phyloP scores from a whole-genome alignment of 2,329 filamentous ascomycete genomes.

The Penicillium sp. region DNA sequence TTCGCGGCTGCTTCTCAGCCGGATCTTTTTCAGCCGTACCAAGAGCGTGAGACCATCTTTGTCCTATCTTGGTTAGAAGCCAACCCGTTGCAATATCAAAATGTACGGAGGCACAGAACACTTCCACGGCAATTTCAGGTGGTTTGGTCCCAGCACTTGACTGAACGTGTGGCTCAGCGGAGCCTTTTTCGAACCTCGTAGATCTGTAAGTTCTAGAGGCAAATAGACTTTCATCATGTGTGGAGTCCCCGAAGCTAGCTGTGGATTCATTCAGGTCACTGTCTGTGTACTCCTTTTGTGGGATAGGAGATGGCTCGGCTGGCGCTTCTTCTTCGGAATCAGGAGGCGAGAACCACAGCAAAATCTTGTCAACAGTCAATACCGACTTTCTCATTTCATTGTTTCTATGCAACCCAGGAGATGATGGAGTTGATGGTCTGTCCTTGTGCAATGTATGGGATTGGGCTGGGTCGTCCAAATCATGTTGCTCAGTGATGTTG shows the following conservation, averaged over 20 bases:
- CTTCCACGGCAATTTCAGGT: conserved; percentile 30
- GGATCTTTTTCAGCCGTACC: conserved; percentile 10
- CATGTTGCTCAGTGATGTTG: conserved; percentile 12
- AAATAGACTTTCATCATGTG: conserved; percentile 23
- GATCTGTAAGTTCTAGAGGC: conserved; percentile 25
- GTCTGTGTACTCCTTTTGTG: conserved; percentile 13
- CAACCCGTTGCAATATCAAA: conserved; percentile 44
- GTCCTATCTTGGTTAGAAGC: conserved; percentile 39
- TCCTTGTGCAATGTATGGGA: conserved; percentile 13
- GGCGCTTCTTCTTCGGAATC: conserved; percentile 9
- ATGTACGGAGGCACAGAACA: conserved; percentile 31
- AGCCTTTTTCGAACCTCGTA: conserved; percentile 17
- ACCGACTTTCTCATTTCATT: conserved; percentile 36
- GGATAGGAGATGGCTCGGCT: conserved; percentile 6
- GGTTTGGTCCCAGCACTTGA: neutral
- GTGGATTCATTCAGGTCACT: conserved; percentile 24
- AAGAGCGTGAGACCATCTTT: conserved; percentile 28
- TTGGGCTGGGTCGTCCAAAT: conserved; percentile 3
- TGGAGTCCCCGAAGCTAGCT: conserved; percentile 21
- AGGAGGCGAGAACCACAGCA: conserved; percentile 37
- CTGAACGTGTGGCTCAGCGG: conserved; percentile 1
- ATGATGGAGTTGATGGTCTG: conserved; percentile 16
- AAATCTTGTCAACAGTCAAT: conserved; percentile 34
- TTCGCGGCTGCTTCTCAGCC: conserved; percentile 1
- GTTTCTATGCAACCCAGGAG: conserved; percentile 19